Base-by-base conservation (phyloP, 163 green algal species). In the Scenedesmus sp. region DNA sequence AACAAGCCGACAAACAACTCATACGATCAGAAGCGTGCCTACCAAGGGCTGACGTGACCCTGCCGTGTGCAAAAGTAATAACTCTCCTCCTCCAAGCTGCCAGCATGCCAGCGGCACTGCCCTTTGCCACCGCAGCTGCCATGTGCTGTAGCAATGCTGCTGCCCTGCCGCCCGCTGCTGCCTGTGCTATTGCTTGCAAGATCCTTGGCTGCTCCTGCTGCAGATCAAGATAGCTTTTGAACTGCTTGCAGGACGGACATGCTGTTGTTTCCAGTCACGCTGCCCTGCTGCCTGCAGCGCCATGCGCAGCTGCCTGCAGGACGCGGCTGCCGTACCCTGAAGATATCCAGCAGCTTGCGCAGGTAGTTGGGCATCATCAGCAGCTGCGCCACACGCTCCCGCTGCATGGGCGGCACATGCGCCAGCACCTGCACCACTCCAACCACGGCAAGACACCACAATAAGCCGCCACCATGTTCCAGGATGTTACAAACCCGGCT, bases 341-440 rank as follows among this genome's bases (percentile, higher is more conserved):
- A 99, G 22, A 99, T 56, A 70, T 98, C 96, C 42, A 99, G 92
- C 84, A 99, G 92, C 68, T 93, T 93, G 9, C 88, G 81, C 53
- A 99, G 89, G 87, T 98, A 99, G 18, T 91, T 94, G 2, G 88
- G 91, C 43, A 92, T 90, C 76, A 97, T 81, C 51, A 99, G 91
- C 89, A 97, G 92, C 24, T 89, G 79, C 37, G 96, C 95, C 24
- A 98, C 85, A 3, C 92, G 92, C 51, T 99, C 98, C 7, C 97
- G 94, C 81, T 98, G 94, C 73, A 97, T 98, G 1, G 95, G 94
- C 0, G 93, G 93, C 43, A 95, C 92, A 44, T 98, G 94, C 0
- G 76, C 83, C 40, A 99, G 83, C 13, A 95, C 79, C 93, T 95
- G 94, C 61, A 85, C 4, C 65, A 40, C 15, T 56, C 7, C 20